phyloP scores from a whole-genome alignment of 352 stramenopile species.

The Phytophthora chlamydospora region DNA sequence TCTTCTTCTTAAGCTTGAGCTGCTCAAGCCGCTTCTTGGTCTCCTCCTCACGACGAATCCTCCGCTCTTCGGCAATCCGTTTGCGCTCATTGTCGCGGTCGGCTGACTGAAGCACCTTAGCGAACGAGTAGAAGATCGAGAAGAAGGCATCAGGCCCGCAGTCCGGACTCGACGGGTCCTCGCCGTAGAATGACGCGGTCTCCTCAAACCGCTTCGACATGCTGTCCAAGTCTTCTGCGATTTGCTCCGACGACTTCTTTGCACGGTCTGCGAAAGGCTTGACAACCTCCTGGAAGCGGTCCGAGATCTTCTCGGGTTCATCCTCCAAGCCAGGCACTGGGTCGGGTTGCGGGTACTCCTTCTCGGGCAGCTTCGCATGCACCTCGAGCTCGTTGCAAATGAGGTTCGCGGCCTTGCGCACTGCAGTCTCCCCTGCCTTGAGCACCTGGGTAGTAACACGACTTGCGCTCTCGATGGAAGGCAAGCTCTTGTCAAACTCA shows the following conservation, averaged over 20 bases:
- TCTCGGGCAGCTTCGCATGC: conserved; percentile 64
- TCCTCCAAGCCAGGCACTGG: conserved; percentile 26
- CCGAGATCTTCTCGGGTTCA: conserved; percentile 48
- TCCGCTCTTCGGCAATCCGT: conserved; percentile 79
- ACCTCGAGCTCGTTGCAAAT: conserved; percentile 76
- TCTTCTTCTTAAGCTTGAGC: conserved; percentile 84
- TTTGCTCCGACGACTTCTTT: conserved; percentile 62
- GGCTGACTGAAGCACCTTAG: conserved; percentile 78
- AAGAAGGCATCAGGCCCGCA: conserved; percentile 82
- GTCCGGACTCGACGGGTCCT: conserved; percentile 75
- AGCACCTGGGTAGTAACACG: conserved; percentile 80
- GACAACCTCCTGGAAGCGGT: conserved; percentile 81
- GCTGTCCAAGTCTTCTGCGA: conserved; percentile 55
- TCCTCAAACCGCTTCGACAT: conserved; percentile 76
- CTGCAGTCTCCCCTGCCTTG: conserved; percentile 72
- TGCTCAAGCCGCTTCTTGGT: conserved; percentile 81
- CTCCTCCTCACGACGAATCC: conserved; percentile 75
- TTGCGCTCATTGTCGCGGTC: conserved; percentile 88
- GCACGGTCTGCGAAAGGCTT: conserved; percentile 76
- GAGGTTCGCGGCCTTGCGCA: conserved; percentile 72
- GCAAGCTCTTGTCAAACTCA: conserved; percentile 76
- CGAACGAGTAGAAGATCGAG: conserved; percentile 87
- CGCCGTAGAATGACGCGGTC: conserved; percentile 73
- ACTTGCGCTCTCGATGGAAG: conserved; percentile 77
- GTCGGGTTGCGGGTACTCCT: conserved; percentile 41